Conservation (phyloP, 306 rosid species). For the Acmispon strigosus region DNA sequence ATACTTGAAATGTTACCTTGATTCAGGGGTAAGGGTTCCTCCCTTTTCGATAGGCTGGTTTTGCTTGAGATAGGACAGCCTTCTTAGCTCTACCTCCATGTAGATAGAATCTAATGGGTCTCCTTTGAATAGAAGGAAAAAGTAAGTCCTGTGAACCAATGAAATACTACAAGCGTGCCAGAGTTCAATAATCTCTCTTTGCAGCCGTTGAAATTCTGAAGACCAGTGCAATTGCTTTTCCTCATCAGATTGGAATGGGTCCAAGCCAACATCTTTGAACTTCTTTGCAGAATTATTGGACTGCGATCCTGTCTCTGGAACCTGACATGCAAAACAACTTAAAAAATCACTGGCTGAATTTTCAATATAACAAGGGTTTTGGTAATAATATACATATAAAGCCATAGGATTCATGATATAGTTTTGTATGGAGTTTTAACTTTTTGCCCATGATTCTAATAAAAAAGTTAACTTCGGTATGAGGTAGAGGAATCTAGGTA, state of each 20-base stretch:
- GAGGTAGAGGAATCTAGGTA: no score
- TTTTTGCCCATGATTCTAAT: no score
- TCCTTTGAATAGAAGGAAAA: conserved; percentile 77
- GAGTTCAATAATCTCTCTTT: conserved; percentile 63
- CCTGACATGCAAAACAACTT: conserved; percentile 33
- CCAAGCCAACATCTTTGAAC: conserved; percentile 56
- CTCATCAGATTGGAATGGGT: conserved; percentile 41
- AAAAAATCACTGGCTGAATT: background rate
- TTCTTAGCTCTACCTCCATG: conserved; percentile 83
- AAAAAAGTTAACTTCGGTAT: no score
- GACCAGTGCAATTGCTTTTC: conserved; percentile 56
- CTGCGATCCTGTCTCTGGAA: conserved; percentile 22
- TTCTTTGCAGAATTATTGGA: conserved; percentile 17
- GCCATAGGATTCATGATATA: no score
- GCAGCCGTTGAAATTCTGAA: conserved; percentile 62
- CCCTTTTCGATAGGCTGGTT: conserved; percentile 56
- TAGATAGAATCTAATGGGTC: conserved; percentile 74
- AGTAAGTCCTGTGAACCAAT: conserved; percentile 82
- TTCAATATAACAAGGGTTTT: background rate
- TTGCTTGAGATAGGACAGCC: conserved; percentile 62
- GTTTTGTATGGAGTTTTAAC: no score
- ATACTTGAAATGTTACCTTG: conserved; percentile 38
- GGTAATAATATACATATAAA: background rate
- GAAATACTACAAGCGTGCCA: conserved; percentile 81
- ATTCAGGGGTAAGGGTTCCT: conserved; percentile 37